phyloP scores from a whole-genome alignment of 768 basidiomycete genomes.

The Suillus lakei region DNA sequence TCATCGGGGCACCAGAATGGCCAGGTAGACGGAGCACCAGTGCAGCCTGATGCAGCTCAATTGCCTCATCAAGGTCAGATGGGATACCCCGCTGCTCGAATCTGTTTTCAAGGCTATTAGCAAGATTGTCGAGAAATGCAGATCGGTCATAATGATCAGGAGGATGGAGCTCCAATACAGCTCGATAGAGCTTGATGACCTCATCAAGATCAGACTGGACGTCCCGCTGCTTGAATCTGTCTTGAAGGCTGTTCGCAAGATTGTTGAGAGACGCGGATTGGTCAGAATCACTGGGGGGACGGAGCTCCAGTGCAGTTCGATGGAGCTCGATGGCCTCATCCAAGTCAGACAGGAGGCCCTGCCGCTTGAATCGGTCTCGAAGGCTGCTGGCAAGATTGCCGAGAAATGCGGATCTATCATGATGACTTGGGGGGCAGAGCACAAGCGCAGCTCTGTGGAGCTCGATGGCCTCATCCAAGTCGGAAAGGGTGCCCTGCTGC shows the following conservation, averaged over 20 bases:
- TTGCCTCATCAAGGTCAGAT: slow-evolving; percentile 21
- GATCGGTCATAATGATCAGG: not conserved
- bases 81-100: slow-evolving; percentile 12
- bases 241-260: not conserved
- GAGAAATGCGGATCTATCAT: no score
- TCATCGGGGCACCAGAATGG: no score
- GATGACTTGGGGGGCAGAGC: no score
- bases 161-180: not conserved
- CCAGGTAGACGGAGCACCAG: not conserved
- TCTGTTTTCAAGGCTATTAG: slow-evolving; percentile 10
- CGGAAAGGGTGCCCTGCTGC: not conserved
- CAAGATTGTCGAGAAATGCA: slow-evolving; percentile 19
- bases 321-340: slow-evolving; percentile 19
- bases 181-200: slow-evolving; percentile 10
- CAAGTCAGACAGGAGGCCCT: no score
- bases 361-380: no score
- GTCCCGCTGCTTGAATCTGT: not conserved
- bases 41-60: slow-evolving; percentile 9
- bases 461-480: slow-evolving; percentile 26
- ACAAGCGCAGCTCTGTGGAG: no score
- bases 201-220: slow-evolving; percentile 18
- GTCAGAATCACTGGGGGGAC: not conserved
- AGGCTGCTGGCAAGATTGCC: no score
- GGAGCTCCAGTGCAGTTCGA: slow-evolving; percentile 8
- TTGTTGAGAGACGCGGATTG: not conserved